phyloP scores from a whole-genome alignment of 1,284 basidiomycete species.

The Takashimella tepidaria region DNA sequence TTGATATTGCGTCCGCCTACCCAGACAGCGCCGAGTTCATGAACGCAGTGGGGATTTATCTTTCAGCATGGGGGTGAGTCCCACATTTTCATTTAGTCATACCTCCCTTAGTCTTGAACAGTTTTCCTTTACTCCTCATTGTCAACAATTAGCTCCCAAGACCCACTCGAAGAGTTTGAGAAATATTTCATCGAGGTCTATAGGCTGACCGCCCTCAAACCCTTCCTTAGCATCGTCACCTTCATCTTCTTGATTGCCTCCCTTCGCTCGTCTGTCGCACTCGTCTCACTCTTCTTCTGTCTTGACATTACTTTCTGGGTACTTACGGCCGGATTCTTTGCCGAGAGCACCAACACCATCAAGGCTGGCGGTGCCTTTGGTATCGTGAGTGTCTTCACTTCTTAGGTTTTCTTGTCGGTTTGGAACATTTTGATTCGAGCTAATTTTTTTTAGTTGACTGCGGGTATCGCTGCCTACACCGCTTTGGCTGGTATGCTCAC shows the following conservation, averaged over 20 bases:
- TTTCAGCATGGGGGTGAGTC: constrained; percentile 42
- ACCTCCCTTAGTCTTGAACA: too few species aligned
- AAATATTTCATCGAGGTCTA: background rate
- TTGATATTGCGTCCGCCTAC: constrained; percentile 52
- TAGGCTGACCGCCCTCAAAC: constrained; percentile 5
- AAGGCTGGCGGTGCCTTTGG: constrained; percentile 73
- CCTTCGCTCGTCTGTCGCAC: constrained; percentile 61
- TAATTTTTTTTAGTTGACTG: constrained; percentile 28
- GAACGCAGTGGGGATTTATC: constrained; percentile 49
- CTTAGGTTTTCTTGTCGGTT: too few species aligned
- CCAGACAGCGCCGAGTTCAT: constrained; percentile 49
- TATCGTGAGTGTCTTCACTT: constrained; percentile 39
- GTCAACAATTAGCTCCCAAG: background rate
- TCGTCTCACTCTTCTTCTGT: constrained; percentile 65
- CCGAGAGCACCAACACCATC: constrained; percentile 26
- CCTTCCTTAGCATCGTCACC: constrained; percentile 17
- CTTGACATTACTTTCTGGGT: constrained; percentile 56
- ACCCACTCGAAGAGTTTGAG: background rate
- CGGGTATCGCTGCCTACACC: constrained; percentile 44
- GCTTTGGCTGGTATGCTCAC: constrained; percentile 50
- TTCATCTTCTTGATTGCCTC: constrained; percentile 53
- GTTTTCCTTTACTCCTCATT: background rate
- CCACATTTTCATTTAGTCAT: too few species aligned
- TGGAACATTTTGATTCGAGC: constrained; percentile 4
- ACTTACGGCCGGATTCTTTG: constrained; percentile 43